Evolutionary conservation across 805 yeast genomes (phyloP).

Genomic region (Kuraishia cidri): DNA sequence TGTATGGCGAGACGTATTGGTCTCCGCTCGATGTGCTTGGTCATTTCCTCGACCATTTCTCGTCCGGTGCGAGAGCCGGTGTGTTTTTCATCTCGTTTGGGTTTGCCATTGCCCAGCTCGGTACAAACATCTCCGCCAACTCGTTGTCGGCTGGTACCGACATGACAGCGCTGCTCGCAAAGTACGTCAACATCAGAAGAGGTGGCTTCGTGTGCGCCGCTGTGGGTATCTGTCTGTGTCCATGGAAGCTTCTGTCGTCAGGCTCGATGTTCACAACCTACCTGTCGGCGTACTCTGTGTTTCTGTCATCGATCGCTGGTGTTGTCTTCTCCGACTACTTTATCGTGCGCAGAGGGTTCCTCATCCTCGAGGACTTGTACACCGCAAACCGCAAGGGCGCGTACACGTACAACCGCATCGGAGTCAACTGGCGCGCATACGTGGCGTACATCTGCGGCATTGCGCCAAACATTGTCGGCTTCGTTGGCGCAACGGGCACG

Average conservation of each 20-base stretch:
- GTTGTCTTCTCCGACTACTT: slow-evolving; percentile 61
- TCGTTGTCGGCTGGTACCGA: slow-evolving; percentile 69
- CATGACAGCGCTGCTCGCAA: slow-evolving; percentile 57
- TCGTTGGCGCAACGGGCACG: slow-evolving; percentile 76
- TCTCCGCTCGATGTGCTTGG: slow-evolving; percentile 72
- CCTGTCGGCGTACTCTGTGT: slow-evolving; percentile 73
- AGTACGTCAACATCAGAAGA: slow-evolving; percentile 63
- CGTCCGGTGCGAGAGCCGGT: slow-evolving; percentile 65
- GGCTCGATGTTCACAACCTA: slow-evolving; percentile 73
- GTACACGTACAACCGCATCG: slow-evolving; percentile 55
- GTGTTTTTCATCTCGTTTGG: slow-evolving; percentile 67
- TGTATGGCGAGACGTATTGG: slow-evolving; percentile 73
- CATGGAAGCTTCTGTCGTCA: slow-evolving; percentile 71
- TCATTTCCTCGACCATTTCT: slow-evolving; percentile 44
- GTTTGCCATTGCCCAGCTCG: slow-evolving; percentile 69
- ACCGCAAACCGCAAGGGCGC: slow-evolving; percentile 28
- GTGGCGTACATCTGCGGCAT: slow-evolving; percentile 76
- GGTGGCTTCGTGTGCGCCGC: slow-evolving; percentile 75
- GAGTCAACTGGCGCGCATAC: slow-evolving; percentile 80
- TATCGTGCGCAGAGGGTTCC: slow-evolving; percentile 65
- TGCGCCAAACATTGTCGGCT: slow-evolving; percentile 78
- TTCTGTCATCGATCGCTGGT: slow-evolving; percentile 79
- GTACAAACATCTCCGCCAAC: slow-evolving; percentile 70
- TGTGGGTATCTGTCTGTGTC: slow-evolving; percentile 64
- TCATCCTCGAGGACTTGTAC: slow-evolving; percentile 60